A percentile compares a stretch with the other conserved stretches of the same genome.
These are phyloP conservation scores for Verbascum thapsus DNA, from an alignment of 257 asterid genomes.

Conservation along the genomic window DNA sequence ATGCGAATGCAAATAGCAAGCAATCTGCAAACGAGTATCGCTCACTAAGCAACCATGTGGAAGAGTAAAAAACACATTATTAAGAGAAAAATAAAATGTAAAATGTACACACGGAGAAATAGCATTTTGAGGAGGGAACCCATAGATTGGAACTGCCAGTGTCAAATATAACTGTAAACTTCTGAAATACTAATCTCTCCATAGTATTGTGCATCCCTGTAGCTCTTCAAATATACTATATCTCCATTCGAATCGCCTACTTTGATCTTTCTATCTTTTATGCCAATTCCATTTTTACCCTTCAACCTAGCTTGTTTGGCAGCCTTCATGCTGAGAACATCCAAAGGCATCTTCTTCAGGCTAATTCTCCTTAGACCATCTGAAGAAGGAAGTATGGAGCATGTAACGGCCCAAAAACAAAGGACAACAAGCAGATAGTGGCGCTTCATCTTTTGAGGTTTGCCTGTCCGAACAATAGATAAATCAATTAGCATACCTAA, in stretches of 20 bases:
- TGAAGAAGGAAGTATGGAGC: slow-evolving; percentile 60
- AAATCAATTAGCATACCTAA: neutral
- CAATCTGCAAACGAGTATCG: slow-evolving; percentile 80
- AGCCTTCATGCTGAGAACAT: slow-evolving; percentile 51
- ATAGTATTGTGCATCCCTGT: slow-evolving; percentile 92
- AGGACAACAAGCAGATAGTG: slow-evolving; percentile 40
- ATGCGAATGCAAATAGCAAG: slow-evolving; percentile 92
- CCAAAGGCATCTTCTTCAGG: slow-evolving; percentile 66
- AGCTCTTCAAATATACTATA: slow-evolving; percentile 65
- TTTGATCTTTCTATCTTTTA: too few relatives aligned
- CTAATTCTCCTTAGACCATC: slow-evolving; percentile 61
- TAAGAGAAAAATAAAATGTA: too few relatives aligned
- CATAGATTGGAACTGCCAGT: slow-evolving; percentile 97
- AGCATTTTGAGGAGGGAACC: slow-evolving; percentile 95
- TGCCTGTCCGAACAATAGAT: neutral
- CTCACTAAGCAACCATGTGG: too few relatives aligned
- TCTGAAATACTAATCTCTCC: slow-evolving; percentile 88
- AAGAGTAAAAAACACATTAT: too few relatives aligned
- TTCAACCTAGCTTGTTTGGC: slow-evolving; percentile 50
- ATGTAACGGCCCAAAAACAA: slow-evolving; percentile 50
- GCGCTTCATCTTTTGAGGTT: slow-evolving; percentile 51
- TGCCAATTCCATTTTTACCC: too few relatives aligned
- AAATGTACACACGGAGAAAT: slow-evolving; percentile 76
- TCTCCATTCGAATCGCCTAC: slow-evolving; percentile 55
- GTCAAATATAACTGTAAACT: slow-evolving; percentile 79